Evolutionary conservation across 31 red algal genomes (phyloP).

Genomic region (Odonthalia washingtoniensis): DNA sequence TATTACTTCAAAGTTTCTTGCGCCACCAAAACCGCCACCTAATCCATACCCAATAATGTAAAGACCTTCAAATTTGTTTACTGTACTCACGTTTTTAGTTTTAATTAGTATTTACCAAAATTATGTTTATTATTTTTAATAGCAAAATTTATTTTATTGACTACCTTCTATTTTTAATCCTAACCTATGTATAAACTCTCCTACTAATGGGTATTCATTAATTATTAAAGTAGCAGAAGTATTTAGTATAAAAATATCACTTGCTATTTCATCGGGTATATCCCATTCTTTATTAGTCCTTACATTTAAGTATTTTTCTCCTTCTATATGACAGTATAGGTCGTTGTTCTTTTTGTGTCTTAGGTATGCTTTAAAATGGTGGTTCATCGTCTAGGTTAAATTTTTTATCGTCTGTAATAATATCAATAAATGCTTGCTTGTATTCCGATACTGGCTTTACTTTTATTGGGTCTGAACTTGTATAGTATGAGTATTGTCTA

Average conservation of each 20-base stretch:
- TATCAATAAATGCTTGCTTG: background rate
- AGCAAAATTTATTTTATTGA: slow-evolving; percentile 1
- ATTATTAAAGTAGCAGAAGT: background rate
- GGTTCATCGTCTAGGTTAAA: slow-evolving; percentile 5
- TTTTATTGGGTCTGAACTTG: background rate
- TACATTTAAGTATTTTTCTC: slow-evolving; percentile 6
- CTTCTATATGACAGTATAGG: slow-evolving; percentile 1
- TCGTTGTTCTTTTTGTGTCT: background rate
- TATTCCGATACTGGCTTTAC: background rate
- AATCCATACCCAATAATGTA: no score
- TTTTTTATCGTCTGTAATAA: slow-evolving; percentile 8
- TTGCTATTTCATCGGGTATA: slow-evolving; percentile 1
- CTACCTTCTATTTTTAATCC: background rate
- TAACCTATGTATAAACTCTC: background rate
- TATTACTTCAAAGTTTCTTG: no score
- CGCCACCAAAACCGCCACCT: no score
- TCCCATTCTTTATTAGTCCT: slow-evolving; percentile 4
- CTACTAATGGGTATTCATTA: slow-evolving; percentile 1
- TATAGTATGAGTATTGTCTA: slow-evolving; percentile 1
- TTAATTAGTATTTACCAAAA: slow-evolving; percentile 15
- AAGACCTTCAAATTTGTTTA: slow-evolving; percentile 1
- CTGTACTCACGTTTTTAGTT: slow-evolving; percentile 10
- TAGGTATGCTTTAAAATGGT: background rate
- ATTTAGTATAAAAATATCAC: background rate
- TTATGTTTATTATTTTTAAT: slow-evolving; percentile 3